Base-by-base conservation (phyloP, 1,284 basidiomycete species). In the Cryptococcus depauperatus region DNA sequence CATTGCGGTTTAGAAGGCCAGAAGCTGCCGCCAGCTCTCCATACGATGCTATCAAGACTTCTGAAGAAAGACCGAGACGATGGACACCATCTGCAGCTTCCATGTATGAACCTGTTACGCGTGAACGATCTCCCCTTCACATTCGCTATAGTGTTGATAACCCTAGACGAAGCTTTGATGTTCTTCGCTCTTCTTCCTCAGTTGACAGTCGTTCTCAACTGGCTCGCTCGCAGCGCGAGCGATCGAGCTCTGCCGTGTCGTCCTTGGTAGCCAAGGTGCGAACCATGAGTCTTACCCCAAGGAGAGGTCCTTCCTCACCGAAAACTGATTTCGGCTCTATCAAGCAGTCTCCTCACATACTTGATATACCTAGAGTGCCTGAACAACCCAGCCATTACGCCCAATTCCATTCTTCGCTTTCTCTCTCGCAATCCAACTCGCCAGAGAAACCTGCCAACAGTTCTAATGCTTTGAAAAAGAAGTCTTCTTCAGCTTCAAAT, bases 401-500 rank as follows among this genome's bases (percentile, higher is more conserved):
- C 16, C 32, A n/a, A 22, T n/a, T 35, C 39, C 38, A 42, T 16
- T 27, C 35, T 21, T 40, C 38, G 13, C 16, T 44, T 26, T 18
- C 28, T 22, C 40, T 22, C 19, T 32, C 21, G 25, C 26, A 16
- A 29, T 43, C 42, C 10, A 18, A 30, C 29, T 46, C 52, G 4
- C 52, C 44, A 10, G 37, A 47, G 26, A 38, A 41, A 30, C 49
- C 47, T 13, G 39, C 44, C 16, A 11, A 11, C 13, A 30, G 29
- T 30, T 16, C 29, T 7, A 54, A 51, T 27, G 28, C 47, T 13
- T 43, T 59, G 9, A 51, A 47, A 19, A 58, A 62, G 44, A 62
- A 60, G 35, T 44, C 53, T 7, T 54, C 51, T 2, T 44, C 48
- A 1, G 43, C 52, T 3, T 61, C 58, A 13, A 59, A 50, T 3